These are phyloP conservation scores for Auricularia cornea DNA, from an alignment of 768 basidiomycete species.

Conservation along the genomic window DNA sequence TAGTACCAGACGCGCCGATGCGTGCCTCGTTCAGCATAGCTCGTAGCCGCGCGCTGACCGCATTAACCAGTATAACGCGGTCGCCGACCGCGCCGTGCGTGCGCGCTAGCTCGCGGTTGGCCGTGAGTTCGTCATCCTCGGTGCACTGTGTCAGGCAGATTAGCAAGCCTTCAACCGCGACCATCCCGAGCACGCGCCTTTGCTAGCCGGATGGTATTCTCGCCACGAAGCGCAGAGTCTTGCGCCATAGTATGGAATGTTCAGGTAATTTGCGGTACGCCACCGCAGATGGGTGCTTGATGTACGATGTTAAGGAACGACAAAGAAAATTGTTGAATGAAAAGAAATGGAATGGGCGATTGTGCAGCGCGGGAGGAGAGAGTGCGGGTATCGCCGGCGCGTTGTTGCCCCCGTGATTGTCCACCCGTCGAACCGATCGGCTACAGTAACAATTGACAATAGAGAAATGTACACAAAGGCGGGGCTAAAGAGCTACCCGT, in stretches of 20 bases:
- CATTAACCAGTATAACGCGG: not conserved
- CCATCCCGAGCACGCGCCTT: not conserved
- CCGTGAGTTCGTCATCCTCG: not conserved
- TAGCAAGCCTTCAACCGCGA: not conserved
- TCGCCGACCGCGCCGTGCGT: not conserved
- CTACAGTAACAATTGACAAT: not conserved
- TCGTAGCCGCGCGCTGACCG: not conserved
- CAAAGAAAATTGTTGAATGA: not conserved
- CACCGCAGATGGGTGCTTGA: not conserved
- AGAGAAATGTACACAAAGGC: not conserved
- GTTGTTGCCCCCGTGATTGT: not conserved
- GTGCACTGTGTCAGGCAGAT: not conserved
- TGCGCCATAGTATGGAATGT: not conserved
- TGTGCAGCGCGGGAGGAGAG: not conserved
- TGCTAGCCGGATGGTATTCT: not conserved
- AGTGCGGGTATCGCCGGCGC: not conserved
- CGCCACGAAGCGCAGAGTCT: not conserved
- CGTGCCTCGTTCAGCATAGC: not conserved
- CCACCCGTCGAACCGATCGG: no score
- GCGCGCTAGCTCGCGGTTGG: not conserved
- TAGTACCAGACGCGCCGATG: not conserved
- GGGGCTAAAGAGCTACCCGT: slow-evolving; percentile 4
- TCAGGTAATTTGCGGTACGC: not conserved
- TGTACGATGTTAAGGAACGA: not conserved
- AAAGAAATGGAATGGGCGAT: not conserved